Percentiles rank a stretch among this genome's conserved stretches.
These are phyloP conservation scores for Tolypocladium paradoxum DNA, from an alignment of 2,329 filamentous ascomycete species.

Conservation along the genomic window DNA sequence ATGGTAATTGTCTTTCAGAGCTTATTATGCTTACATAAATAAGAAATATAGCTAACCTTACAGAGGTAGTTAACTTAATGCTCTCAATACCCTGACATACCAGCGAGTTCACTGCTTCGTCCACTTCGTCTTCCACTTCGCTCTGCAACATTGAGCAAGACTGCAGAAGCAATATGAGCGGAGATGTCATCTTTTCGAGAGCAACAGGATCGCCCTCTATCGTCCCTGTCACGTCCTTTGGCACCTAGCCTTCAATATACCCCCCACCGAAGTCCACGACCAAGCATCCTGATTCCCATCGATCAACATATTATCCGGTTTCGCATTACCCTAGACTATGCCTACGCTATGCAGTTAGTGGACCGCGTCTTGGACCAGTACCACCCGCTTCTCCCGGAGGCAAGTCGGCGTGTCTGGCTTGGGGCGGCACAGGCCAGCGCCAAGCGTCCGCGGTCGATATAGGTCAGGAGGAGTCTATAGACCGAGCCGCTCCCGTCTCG, in stretches of 20 bases:
- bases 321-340: conserved; percentile 19
- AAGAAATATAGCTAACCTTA: too few species aligned
- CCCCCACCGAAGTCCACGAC: conserved; percentile 18
- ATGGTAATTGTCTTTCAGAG: too few species aligned
- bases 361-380: conserved; percentile 7
- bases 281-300: conserved; percentile 14
- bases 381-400: background rate
- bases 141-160: too few species aligned
- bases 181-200: conserved; percentile 2
- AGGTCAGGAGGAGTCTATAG: conserved; percentile 5
- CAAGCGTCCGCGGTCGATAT: conserved; percentile 4
- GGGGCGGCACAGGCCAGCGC: background rate
- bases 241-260: conserved; percentile 4
- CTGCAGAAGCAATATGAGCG: too few species aligned
- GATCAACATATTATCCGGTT: conserved; percentile 18
- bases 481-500: background rate
- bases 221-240: conserved; percentile 2
- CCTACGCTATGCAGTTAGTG: conserved; percentile 9
- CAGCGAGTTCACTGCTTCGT: too few species aligned
- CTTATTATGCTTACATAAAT: too few species aligned
- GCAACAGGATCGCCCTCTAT: conserved; percentile 4
- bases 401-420: background rate
- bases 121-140: too few species aligned
- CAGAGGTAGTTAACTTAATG: too few species aligned
- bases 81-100: too few species aligned